Base-by-base conservation (phyloP, 495 filamentous ascomycete species). In the Aspergillus campestris region DNA sequence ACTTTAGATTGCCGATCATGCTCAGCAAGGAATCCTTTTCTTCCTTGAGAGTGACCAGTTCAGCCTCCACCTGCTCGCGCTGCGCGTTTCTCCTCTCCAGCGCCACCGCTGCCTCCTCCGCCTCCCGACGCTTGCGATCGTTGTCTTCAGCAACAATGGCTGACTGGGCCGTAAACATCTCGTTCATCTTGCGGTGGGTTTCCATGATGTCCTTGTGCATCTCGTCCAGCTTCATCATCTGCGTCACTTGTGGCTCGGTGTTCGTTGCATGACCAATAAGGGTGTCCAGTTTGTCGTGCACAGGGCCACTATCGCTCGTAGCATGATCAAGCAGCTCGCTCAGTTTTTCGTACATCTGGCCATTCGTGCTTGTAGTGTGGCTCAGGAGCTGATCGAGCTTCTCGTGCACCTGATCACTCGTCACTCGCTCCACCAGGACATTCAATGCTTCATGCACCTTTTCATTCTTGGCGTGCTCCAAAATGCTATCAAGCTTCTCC, bases 161-260 rank as follows among this genome's bases (percentile, higher is more conserved):
- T 12, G 85, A 87, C 59, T 97, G 92, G 3, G 77, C 73, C 8
- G 80, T 75, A 32, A 97, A 78, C 67, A 96, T 95, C 34, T 83
- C 79, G n/a, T 82, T 81, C 52, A 99, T 83, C 55, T 87, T 86
- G 15, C 79, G 80, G 0, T 91, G 84, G n/a, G 87, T 95, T 36
- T 80, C 71, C 59, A 86, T 82, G 35, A 99, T 89, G 49, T 95
- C 84, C 55, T 84, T 74, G 58, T 95, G 89, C 51, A 97, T 91
- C 56, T 89, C 78, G 52, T 94, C 87, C 7, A 99, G 75, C 40
- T 87, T 84, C 48, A 84, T 82, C 42, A 83, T 79, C 50, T 87
- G 81, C 8, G 62, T 69, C 34, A 67, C 60, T n/a, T 67, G 67
- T n/a, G 67, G 61, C 15, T 68, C 70, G 1, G 53, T 58, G 29